Percentiles rank a stretch among this genome's conserved stretches.
Evolutionary conservation across 768 basidiomycete genomes (phyloP).

Genomic region (Leccinum subgranulosum): DNA sequence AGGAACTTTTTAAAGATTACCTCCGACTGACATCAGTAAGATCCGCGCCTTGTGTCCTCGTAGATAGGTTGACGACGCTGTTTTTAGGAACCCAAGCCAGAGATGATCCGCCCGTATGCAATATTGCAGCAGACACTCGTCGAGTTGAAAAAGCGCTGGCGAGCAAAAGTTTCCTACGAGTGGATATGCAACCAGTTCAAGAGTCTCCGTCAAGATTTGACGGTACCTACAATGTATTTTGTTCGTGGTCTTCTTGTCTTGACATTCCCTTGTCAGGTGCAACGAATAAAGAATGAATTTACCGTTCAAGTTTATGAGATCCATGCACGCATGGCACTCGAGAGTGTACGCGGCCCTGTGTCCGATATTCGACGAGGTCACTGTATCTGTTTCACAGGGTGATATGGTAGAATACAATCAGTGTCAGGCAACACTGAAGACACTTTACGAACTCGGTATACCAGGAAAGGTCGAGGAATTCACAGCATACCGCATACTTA

Average conservation of each 20-base stretch:
- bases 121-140: constrained; percentile 82
- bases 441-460: constrained; percentile 90
- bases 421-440: constrained; percentile 88
- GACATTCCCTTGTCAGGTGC: constrained; percentile 58
- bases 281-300: constrained; percentile 98
- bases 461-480: constrained; percentile 94
- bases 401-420: constrained; percentile 99
- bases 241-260: background rate
- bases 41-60: background rate
- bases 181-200: constrained; percentile 99
- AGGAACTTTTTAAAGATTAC: constrained; percentile 93
- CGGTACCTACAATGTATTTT: constrained; percentile 53
- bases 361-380: constrained; percentile 4
- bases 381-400: constrained; percentile 47
- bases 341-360: constrained; percentile 57
- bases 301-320: constrained; percentile 98
- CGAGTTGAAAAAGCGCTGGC: constrained; percentile 87
- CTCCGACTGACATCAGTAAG: constrained; percentile 85
- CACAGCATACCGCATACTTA: constrained; percentile 94
- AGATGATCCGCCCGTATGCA: constrained; percentile 85
- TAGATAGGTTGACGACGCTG: constrained; percentile 3
- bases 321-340: constrained; percentile 94
- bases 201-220: constrained; percentile 94
- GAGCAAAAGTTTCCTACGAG: constrained; percentile 66
- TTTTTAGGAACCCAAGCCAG: constrained; percentile 87